Conservation (phyloP, 345 rosid genomes). For the Iberis pinnata region DNA sequence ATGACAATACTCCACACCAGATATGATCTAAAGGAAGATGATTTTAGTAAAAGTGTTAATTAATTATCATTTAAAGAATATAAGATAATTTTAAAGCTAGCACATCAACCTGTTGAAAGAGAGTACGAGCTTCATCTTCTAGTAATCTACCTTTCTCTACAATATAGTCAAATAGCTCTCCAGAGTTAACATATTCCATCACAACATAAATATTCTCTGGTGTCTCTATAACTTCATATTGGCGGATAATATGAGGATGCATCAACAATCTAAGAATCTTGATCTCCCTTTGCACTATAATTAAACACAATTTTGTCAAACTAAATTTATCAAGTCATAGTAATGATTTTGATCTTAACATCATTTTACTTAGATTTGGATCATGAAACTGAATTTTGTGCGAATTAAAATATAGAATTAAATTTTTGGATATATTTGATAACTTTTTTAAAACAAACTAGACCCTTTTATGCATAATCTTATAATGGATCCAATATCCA, state of each 20-base stretch:
- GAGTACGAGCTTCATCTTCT: slow-evolving; percentile 82
- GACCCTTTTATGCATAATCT: too few relatives aligned
- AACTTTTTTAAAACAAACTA: too few relatives aligned
- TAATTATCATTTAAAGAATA: slow-evolving; percentile 1
- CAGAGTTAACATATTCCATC: slow-evolving; percentile 83
- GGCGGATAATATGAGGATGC: slow-evolving; percentile 87
- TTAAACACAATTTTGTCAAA: too few relatives aligned
- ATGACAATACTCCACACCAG: slow-evolving; percentile 86
- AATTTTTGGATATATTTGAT: too few relatives aligned
- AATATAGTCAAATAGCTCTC: slow-evolving; percentile 87
- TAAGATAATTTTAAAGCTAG: background rate
- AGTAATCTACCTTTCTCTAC: slow-evolving; percentile 77
- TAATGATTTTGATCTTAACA: too few relatives aligned
- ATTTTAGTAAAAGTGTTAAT: background rate
- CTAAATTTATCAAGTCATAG: too few relatives aligned
- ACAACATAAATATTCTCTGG: slow-evolving; percentile 62
- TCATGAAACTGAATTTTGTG: too few relatives aligned
- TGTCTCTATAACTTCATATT: slow-evolving; percentile 85
- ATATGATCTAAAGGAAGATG: slow-evolving; percentile 58
- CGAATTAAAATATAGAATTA: too few relatives aligned
- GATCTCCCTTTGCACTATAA: slow-evolving; percentile 64
- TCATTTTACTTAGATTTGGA: too few relatives aligned
- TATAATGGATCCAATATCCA: too few relatives aligned
- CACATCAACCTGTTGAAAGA: slow-evolving; percentile 74
- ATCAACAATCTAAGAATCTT: slow-evolving; percentile 73